Evolutionary conservation across 495 filamentous ascomycete genomes (phyloP), one percentile per base, ranked within the genome.

Genomic region (Lophium mytilinum): DNA sequence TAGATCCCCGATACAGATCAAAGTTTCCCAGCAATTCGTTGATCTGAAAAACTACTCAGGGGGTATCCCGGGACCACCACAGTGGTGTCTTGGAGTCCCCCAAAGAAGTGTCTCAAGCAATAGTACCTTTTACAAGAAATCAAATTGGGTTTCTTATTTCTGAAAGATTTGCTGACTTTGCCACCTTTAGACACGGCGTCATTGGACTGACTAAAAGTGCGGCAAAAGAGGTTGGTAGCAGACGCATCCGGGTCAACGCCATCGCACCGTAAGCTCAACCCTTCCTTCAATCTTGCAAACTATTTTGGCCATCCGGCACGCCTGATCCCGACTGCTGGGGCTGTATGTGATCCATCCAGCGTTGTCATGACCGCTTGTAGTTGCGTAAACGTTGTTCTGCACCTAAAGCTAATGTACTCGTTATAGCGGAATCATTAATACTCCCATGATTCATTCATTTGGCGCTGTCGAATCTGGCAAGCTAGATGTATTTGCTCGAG

Each of bases 141-240:
- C n/a, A n/a, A n/a, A n/a, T n/a, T n/a, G n/a, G n/a, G n/a, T n/a
- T n/a, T n/a, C n/a, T n/a, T n/a, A n/a, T n/a, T n/a, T n/a, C n/a
- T n/a, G n/a, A n/a, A n/a, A n/a, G n/a, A n/a, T n/a, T n/a, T n/a
- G n/a, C n/a, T n/a, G n/a, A n/a, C n/a, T n/a, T n/a, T n/a, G n/a
- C n/a, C n/a, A n/a, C n/a, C n/a, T n/a, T n/a, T n/a, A 84, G 84
- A 62, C 65, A 66, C 55, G 82, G 75, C 11, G 75, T 87, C 39
- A 68, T 83, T 41, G 83, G 81, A 14, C 64, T 87, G 61, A 83
- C 80, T 10, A 76, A 69, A 58, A 70, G 72, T 9, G 80, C 80
- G 15, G 82, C 83, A 2, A 78, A 75, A 53, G 82, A 86, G 66
- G 76, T 75, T 47, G 80, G 80, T 9, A 55, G 53, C 15, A 75